Base-by-base conservation (phyloP, 345 rosid species). In the Bruguiera parviflora region DNA sequence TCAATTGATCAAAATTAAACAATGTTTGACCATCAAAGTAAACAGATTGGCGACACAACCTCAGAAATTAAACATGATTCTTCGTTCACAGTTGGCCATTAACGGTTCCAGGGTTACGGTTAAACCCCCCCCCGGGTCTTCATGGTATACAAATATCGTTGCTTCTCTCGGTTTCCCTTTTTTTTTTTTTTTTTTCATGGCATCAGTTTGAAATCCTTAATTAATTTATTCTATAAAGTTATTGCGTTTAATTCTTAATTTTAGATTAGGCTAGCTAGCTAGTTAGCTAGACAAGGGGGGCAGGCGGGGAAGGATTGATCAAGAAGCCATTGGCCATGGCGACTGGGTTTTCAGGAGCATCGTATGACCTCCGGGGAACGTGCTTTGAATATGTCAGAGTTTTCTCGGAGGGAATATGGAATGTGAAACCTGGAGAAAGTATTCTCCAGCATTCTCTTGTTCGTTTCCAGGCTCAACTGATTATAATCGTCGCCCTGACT, bases 311-410 rank as follows among this genome's bases (percentile, higher is more conserved):
- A 43, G 18, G 49, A 43, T 43, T 43, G 49, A 43, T 13, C 3
- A 43, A 43, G 49, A 43, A 15, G 19, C 49, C 18, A 13, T 13
- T 21, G 27, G 58, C 27, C 13, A 53, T 53, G 58, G 58, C 22
- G 28, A 53, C 58, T 11, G 16, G 3, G 28, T n/a, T 7, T n/a
- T 15, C 28, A 21, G 58, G 9, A 21, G 67, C 29, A 37, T 46
- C 49, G 19, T 13, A 43, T 15, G 3, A 47, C 55, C 13, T 46
- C 3, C 29, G 28, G 8, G 72, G 65, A 18, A 6, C 15, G 5
- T 69, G 72, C 58, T 69, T 46, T n/a, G 65, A 59, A 6, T 19
- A 59, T 19, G 47, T 69, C 4, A 29, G 39, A 49, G 72, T 47
- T 28, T 47, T 21, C 46, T 69, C 65, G 5, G 46, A 25, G 13